Evolutionary conservation across 495 filamentous ascomycete genomes (phyloP).

Genomic region (Neurospora terricola): DNA sequence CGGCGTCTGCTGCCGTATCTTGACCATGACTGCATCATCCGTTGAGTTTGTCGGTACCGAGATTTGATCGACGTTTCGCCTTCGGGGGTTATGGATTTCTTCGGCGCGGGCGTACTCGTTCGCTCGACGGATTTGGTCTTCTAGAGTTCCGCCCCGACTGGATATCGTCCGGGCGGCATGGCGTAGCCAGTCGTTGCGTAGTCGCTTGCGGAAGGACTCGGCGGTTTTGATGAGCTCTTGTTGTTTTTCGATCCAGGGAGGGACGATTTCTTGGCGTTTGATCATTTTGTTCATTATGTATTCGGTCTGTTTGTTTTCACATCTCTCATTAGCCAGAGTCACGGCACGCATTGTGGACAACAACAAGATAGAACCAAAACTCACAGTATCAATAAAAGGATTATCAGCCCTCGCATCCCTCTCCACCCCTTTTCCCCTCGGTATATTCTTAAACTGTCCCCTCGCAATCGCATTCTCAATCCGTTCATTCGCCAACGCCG

Average conservation of each 20-base stretch:
- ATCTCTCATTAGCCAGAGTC: not conserved
- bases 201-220: conserved; percentile 56
- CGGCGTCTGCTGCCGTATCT: conserved; percentile 25
- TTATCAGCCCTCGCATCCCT: conserved; percentile 72
- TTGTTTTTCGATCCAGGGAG: conserved; percentile 94
- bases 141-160: conserved; percentile 66
- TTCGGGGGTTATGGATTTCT: conserved; percentile 40
- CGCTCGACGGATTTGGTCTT: conserved; percentile 64
- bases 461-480: conserved; percentile 91
- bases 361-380: not conserved
- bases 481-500: conserved; percentile 79
- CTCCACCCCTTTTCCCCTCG: conserved; percentile 68
- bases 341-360: too few species aligned
- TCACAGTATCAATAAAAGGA: conserved; percentile 77
- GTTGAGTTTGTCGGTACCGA: conserved; percentile 38
- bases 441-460: conserved; percentile 84
- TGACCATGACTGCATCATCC: conserved; percentile 38
- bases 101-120: conserved; percentile 68
- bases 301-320: conserved; percentile 51
- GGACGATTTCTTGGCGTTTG: conserved; percentile 78
- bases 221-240: conserved; percentile 71
- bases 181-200: conserved; percentile 79
- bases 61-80: conserved; percentile 35
- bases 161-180: conserved; percentile 76
- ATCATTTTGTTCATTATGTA: conserved; percentile 99